Evolutionary conservation across 768 basidiomycete genomes (phyloP).

Genomic region (Polyporus arcularius): DNA sequence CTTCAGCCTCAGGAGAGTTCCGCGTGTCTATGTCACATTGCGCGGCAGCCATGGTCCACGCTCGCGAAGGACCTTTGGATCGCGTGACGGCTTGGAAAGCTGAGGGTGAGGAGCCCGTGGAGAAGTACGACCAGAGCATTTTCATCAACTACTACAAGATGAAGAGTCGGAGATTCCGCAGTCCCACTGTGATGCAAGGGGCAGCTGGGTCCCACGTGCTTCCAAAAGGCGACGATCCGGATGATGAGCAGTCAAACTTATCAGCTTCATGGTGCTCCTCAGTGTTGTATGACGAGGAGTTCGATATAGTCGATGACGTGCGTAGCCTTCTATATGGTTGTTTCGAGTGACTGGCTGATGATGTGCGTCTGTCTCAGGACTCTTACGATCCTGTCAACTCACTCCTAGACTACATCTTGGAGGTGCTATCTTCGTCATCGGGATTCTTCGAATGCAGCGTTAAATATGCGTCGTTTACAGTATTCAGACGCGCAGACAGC

Average conservation of each 20-base stretch:
- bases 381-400: not conserved
- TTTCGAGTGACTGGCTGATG: not conserved
- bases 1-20: not conserved
- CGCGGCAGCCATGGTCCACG: not conserved
- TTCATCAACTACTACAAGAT: conserved; percentile 16
- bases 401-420: not conserved
- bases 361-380: not conserved
- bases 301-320: not conserved
- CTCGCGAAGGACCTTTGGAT: not conserved
- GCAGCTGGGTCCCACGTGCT: not conserved
- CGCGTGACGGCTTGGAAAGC: not conserved
- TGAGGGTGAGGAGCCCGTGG: not conserved
- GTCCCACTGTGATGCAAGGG: conserved; percentile 2
- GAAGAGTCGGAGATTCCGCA: not conserved
- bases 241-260: not conserved
- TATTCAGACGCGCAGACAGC: not conserved
- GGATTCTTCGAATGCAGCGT: too few relatives aligned
- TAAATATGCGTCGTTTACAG: not conserved
- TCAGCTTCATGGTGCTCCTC: too few relatives aligned
- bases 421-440: not conserved
- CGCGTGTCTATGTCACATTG: not conserved
- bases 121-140: conserved; percentile 9
- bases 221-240: not conserved
- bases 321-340: not conserved
- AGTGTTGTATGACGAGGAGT: too few relatives aligned